Base-by-base conservation (phyloP, 1,139 yeast species). In the Hyphopichia wangnamkhiaoensis region DNA sequence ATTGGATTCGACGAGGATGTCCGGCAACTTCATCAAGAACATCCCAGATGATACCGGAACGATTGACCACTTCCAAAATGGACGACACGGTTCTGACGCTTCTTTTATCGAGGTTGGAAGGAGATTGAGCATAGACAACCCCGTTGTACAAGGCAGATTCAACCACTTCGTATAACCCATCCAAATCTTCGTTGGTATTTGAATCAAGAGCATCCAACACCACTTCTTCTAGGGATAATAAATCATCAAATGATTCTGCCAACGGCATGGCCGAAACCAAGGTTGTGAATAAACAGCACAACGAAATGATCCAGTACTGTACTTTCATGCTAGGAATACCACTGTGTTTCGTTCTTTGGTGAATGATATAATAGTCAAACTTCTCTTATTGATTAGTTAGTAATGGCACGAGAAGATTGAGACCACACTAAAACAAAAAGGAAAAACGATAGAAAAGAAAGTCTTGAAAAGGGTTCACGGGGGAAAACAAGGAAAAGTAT, bases 1-100 rank as follows among this genome's bases (percentile, higher is more conserved):
- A 50, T 25, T 54, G 48, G 39, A 69, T 53, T 37, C 66, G 49
- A 24, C 46, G 46, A 2, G 71, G 63, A 38, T 60, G 50, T 26
- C 56, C 63, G 14, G 71, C 71, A 35, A 68, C 53, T 30, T 60
- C 58, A 45, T 72, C 73, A 36, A 72, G 59, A 16, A 61, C 54
- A 10, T 54, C 52, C 56, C 68, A 67, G 31, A 72, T 51, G 13
- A 72, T 46, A 12, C 73, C 75, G 1, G 76, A 60, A 25, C 46
- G 48, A 48, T 71, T 71, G 27, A 71, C 54, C n/a, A 55, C 37
- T 14, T 47, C 37, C 19, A 70, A 46, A 16, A 66, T 43, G 9
- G 53, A 37, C 25, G 54, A 61, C 35, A 63, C 50, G 10, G 56
- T 48, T 8, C 49, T 46, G 43, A 54, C 53, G 28, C 53, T 57